Evolutionary conservation across 208 protist genomes (phyloP).

Genomic region (Trichomonas tenax): DNA sequence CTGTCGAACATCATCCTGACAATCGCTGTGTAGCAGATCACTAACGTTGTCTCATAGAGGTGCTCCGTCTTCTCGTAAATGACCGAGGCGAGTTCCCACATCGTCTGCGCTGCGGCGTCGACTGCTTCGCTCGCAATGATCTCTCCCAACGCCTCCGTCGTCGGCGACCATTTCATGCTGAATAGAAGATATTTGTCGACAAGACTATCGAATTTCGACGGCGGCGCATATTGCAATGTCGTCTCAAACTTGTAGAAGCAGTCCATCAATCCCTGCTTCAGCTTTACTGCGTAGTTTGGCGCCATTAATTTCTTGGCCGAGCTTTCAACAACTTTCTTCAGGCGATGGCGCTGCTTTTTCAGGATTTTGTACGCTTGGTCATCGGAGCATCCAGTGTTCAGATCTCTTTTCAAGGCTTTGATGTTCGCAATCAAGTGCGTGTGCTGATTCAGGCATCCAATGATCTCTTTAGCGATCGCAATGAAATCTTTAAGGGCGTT

Average conservation of each 20-base stretch:
- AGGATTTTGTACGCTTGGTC: not conserved
- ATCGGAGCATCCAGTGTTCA: not conserved
- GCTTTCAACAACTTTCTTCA: not conserved
- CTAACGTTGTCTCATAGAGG: not conserved
- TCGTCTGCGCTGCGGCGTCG: not conserved
- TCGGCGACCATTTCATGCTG: not conserved
- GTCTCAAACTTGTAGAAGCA: not conserved
- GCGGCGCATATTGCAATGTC: not conserved
- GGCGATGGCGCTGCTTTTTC: not conserved
- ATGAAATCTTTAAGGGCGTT: not conserved
- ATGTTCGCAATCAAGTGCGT: not conserved
- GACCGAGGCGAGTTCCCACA: not conserved
- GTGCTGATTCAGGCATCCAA: not conserved
- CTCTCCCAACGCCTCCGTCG: not conserved
- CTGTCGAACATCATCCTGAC: not conserved
- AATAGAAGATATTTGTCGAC: not conserved
- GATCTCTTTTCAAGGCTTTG: not conserved
- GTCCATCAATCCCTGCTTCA: not conserved
- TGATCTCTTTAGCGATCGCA: not conserved
- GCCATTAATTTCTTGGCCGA: too few relatives aligned
- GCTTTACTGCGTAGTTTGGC: not conserved
- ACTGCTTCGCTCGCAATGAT: not conserved
- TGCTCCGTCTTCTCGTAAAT: not conserved
- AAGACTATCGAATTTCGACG: not conserved
- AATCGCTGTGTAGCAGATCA: not conserved